phyloP scores from a whole-genome alignment of 2,329 filamentous ascomycete genomes.

The Camillea tinctor region DNA sequence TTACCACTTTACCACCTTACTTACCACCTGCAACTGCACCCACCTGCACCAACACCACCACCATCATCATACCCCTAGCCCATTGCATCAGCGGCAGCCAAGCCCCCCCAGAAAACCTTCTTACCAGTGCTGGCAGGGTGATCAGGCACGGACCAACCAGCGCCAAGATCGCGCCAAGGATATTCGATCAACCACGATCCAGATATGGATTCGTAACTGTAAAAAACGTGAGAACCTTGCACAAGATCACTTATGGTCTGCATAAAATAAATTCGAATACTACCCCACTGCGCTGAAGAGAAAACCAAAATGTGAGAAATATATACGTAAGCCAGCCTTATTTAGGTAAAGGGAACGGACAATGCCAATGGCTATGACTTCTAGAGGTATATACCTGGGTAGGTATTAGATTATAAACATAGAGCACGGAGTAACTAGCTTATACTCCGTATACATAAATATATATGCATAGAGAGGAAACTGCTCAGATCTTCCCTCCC shows the following conservation, averaged over 20 bases:
- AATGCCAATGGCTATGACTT: too few species aligned
- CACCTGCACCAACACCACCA: background rate
- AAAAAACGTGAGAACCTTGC: constrained; percentile 24
- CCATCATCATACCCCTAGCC: background rate
- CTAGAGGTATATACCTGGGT: too few species aligned
- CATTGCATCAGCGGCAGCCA: constrained; percentile 16
- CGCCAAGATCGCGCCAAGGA: constrained; percentile 26
- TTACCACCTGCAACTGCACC: too few species aligned
- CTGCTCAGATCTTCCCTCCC: background rate
- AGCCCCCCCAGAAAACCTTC: constrained; percentile 3
- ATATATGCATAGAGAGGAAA: too few species aligned
- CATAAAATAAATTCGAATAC: background rate
- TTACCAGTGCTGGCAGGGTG: constrained; percentile 2
- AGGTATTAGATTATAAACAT: too few species aligned
- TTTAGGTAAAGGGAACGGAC: too few species aligned
- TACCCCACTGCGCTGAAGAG: background rate
- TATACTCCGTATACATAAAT: too few species aligned
- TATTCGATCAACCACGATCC: constrained; percentile 23
- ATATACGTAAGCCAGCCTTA: background rate
- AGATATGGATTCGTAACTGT: constrained; percentile 19
- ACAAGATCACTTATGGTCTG: constrained; percentile 15
- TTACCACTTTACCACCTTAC: too few species aligned
- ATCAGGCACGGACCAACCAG: constrained; percentile 25
- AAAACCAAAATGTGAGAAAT: background rate
- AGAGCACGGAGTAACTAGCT: too few species aligned